Evolutionary conservation across 1,284 basidiomycete species (phyloP), one percentile per base, ranked within the genome.

Genomic region (Fomitopsis betulina): DNA sequence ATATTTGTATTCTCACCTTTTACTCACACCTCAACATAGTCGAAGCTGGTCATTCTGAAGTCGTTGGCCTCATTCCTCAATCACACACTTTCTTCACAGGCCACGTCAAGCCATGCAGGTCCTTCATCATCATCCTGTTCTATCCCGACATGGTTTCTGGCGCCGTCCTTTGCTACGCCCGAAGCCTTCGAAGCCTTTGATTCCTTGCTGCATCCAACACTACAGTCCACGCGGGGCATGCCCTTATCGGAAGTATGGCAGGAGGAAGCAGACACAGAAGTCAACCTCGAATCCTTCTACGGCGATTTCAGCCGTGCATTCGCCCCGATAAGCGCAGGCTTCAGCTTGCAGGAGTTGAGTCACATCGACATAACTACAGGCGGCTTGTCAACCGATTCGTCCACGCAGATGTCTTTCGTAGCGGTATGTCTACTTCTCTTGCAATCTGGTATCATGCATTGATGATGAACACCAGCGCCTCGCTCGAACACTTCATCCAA

Each of bases 401-500:
- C 49, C 19, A 32, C 32, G 7, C 30, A 21, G 32, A 35, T n/a
- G 32, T 51, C 49, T 33, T 51, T 51, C 49, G 49, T 51, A 7
- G 49, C 32, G n/a, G 49, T 51, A 64, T 5, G 53, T 58, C 6
- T 63, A 65, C 33, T 54, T 64, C 38, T 43, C 58, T 38, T n/a
- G 3, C 15, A 17, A 6, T 33, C n/a, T 42, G 9, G 33, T 21
- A 12, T 52, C 17, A 25, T 12, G 40, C 1, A 50, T 12, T 25
- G 30, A 19, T 13, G 17, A 8, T 19, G 17, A 40, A 27, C 6
- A 38, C 7, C 57, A 82, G 78, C 75, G 75, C 67, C 63, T 82
- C 57, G 76, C 78, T 50, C 73, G 78, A 39, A 83, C 86, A 7
- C 73, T 97, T 17, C 83, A 94, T 65, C 79, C 91, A 0, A 87